These are phyloP conservation scores for Entomortierella parvispora DNA, from an alignment of 192 early-diverging fungal species.

Conservation along the genomic window DNA sequence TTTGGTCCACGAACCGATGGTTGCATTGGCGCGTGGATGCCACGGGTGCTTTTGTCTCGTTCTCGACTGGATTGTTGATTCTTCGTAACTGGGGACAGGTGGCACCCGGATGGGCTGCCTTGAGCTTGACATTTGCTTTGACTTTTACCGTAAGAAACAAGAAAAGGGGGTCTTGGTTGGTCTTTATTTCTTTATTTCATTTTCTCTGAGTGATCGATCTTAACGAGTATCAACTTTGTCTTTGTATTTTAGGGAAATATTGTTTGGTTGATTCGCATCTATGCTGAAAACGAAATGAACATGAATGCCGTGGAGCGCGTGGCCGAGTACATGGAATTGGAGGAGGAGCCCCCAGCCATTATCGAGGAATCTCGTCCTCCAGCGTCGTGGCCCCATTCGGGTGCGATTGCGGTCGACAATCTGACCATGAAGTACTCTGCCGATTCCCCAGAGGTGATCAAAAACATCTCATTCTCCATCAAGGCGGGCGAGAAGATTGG, in stretches of 20 bases:
- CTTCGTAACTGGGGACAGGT: slow-evolving; percentile 58
- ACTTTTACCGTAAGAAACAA: slow-evolving; percentile 84
- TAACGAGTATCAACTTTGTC: too few relatives aligned
- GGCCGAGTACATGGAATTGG: slow-evolving; percentile 82
- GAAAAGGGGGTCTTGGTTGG: slow-evolving; percentile 12
- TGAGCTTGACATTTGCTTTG: slow-evolving; percentile 86
- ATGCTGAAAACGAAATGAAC: slow-evolving; percentile 86
- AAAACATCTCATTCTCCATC: slow-evolving; percentile 71
- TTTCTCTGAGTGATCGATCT: too few relatives aligned
- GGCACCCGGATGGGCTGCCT: slow-evolving; percentile 89
- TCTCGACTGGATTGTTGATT: slow-evolving; percentile 76
- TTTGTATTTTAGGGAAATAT: slow-evolving; percentile 36
- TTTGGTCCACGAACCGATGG: slow-evolving; percentile 93
- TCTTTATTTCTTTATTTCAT: slow-evolving; percentile 9
- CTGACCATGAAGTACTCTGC: slow-evolving; percentile 81
- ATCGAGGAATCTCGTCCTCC: slow-evolving; percentile 57
- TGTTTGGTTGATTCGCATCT: slow-evolving; percentile 86
- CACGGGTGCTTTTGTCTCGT: slow-evolving; percentile 81
- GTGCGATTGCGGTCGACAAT: slow-evolving; percentile 73
- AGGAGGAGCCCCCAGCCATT: slow-evolving; percentile 79
- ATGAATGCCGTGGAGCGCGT: slow-evolving; percentile 92
- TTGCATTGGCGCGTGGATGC: slow-evolving; percentile 86
- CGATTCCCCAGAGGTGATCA: slow-evolving; percentile 74
- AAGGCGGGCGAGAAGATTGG: slow-evolving; percentile 72
- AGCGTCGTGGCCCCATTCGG: slow-evolving; percentile 72